Evolutionary conservation across 306 rosid genomes (phyloP).

Genomic region (Sphenostylis stenocarpa): DNA sequence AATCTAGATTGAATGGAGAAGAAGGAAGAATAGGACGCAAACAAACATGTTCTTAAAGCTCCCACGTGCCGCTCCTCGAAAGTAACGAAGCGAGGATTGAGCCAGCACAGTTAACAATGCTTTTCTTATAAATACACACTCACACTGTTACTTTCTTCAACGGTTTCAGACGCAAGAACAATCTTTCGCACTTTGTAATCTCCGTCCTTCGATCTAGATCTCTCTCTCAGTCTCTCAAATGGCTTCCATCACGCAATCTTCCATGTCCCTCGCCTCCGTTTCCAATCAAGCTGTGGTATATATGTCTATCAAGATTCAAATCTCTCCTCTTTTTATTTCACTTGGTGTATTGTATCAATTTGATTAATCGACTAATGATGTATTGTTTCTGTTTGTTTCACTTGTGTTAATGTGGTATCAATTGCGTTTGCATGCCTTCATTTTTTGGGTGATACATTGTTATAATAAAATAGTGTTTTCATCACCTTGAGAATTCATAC

Average conservation of each 20-base stretch:
- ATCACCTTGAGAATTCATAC: not conserved
- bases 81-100: not conserved
- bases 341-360: not conserved
- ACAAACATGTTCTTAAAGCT: too few relatives aligned
- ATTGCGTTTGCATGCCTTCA: not conserved
- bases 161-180: not conserved
- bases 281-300: slow-evolving; percentile 47
- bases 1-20: too few relatives aligned
- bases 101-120: not conserved
- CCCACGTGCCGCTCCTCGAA: not conserved
- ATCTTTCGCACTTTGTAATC: slow-evolving; percentile 36
- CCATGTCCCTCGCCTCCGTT: slow-evolving; percentile 36
- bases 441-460: not conserved
- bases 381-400: too few relatives aligned
- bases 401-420: not conserved
- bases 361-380: not conserved
- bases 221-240: slow-evolving; percentile 20
- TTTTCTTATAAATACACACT: not conserved
- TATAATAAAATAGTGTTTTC: not conserved
- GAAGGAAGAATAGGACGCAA: not conserved
- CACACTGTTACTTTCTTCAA: not conserved
- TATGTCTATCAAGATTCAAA: too few relatives aligned
- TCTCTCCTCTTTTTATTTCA: not conserved
- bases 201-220: slow-evolving; percentile 50
- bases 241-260: slow-evolving; percentile 51